Base-by-base conservation (phyloP, 306 rosid species). In the Medicago ruthenica region DNA sequence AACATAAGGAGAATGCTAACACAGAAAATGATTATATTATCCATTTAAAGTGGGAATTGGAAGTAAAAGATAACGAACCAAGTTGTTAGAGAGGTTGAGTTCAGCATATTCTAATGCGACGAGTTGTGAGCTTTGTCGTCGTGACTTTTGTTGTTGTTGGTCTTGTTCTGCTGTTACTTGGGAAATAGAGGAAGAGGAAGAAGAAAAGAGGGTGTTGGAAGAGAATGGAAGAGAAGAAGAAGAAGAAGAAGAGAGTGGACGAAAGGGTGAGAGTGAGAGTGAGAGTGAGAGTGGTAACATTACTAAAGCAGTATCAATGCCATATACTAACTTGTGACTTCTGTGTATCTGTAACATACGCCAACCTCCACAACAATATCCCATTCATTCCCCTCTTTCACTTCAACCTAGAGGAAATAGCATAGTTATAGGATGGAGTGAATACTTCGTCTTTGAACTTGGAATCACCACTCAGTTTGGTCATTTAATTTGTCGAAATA, bases 91-190 rank as follows among this genome's bases (percentile, higher is more conserved):
- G 75, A 94, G 96, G 71, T 89, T 88, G 76, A 94, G 97, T 73
- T 94, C 97, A 0, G 93, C 87, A 67, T 92, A 90, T 83, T 94
- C 98, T 75, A 83, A 61, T 24, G 92, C 90, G 13, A 94, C 98
- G 7, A 94, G 84, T 34, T 85, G 85, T 3, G 98, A 74, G 87
- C 97, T 94, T 36, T 80, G 82, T 7, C 80, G 71, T 13, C 22
- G 64, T 1, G 71, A 71, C 0, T 27, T 58, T 14, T 12, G 82
- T 27, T 81, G 12, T 3, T 64, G 50, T 20, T 75, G 60, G 20
- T 85, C 39, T 5, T 63, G 78, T 0, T 50, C 10, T n/a, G 44
- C 41, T 16, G 10, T 48, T n/a, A 39, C 50, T 18, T 70, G 76
- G 45, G 82, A 6, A 15, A 75, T 74, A 60, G 36, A 50, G 59